phyloP scores from a whole-genome alignment of 257 asterid species.

The Solanum dulcamara region DNA sequence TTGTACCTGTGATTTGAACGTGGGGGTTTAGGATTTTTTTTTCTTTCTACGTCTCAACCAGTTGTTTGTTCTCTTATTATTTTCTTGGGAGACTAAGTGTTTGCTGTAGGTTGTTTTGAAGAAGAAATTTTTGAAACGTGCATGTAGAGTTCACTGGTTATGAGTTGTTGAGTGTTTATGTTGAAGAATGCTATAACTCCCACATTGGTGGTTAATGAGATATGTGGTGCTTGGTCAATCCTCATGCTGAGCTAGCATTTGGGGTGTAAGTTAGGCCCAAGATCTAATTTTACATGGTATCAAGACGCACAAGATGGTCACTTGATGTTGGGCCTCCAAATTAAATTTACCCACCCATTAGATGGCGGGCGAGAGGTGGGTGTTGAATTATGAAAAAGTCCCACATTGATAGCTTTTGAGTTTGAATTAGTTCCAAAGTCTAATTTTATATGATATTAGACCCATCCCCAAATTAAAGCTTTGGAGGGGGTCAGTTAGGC shows the following conservation, averaged over 20 bases:
- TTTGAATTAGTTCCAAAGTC: too few relatives aligned
- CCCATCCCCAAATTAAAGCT: too few relatives aligned
- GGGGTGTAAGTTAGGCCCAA: not conserved
- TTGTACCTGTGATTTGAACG: not conserved
- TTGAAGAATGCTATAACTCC: not conserved
- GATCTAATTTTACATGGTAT: too few relatives aligned
- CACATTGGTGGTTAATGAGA: not conserved
- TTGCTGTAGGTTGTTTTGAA: not conserved
- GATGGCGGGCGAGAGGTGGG: too few relatives aligned
- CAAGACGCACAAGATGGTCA: not conserved
- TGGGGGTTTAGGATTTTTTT: not conserved
- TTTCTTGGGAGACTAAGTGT: not conserved
- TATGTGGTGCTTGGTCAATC: not conserved
- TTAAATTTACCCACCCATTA: not conserved
- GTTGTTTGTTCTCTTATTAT: not conserved
- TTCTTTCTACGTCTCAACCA: not conserved
- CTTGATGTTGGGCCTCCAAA: not conserved
- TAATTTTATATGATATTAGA: too few relatives aligned
- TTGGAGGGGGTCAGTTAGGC: too few relatives aligned
- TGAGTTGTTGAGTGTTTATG: not conserved
- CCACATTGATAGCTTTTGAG: too few relatives aligned
- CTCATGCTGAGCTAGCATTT: not conserved
- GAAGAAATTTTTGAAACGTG: not conserved
- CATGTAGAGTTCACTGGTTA: not conserved
- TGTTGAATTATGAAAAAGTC: too few relatives aligned